These are phyloP conservation scores for Globisporangium megalacanthum DNA, from an alignment of 352 stramenopile genomes.

Conservation along the genomic window DNA sequence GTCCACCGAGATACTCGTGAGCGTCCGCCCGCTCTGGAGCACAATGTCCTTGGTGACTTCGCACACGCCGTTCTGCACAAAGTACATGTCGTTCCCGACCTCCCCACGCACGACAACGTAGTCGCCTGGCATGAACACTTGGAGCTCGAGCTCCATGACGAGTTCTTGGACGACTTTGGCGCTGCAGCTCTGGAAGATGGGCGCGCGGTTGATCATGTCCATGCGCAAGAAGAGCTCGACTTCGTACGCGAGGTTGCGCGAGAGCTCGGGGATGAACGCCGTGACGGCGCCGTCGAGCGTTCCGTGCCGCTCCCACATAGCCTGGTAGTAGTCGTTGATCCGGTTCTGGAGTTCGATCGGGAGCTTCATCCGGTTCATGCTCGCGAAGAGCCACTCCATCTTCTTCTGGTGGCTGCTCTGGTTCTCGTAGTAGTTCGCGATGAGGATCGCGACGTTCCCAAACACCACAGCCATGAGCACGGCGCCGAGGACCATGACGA, in stretches of 20 bases:
- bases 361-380: conserved; percentile 79
- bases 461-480: conserved; percentile 85
- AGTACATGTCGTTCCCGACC: conserved; percentile 87
- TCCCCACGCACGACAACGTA: conserved; percentile 80
- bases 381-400: conserved; percentile 84
- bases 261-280: conserved; percentile 75
- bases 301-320: conserved; percentile 81
- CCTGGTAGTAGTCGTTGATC: conserved; percentile 84
- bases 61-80: conserved; percentile 72
- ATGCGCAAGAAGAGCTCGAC: conserved; percentile 79
- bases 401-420: conserved; percentile 83
- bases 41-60: conserved; percentile 72
- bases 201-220: conserved; percentile 85
- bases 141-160: conserved; percentile 75
- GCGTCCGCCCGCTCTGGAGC: conserved; percentile 3
- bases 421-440: conserved; percentile 83
- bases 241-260: conserved; percentile 76
- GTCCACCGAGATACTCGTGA: conserved; percentile 2
- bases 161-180: conserved; percentile 81
- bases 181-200: conserved; percentile 79
- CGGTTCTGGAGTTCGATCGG: conserved; percentile 74
- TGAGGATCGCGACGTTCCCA: conserved; percentile 81
- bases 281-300: conserved; percentile 72
- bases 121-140: conserved; percentile 84
- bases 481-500: conserved; percentile 62